Conservation (phyloP, 352 stramenopile genomes). For the Globisporangium emineosum region DNA sequence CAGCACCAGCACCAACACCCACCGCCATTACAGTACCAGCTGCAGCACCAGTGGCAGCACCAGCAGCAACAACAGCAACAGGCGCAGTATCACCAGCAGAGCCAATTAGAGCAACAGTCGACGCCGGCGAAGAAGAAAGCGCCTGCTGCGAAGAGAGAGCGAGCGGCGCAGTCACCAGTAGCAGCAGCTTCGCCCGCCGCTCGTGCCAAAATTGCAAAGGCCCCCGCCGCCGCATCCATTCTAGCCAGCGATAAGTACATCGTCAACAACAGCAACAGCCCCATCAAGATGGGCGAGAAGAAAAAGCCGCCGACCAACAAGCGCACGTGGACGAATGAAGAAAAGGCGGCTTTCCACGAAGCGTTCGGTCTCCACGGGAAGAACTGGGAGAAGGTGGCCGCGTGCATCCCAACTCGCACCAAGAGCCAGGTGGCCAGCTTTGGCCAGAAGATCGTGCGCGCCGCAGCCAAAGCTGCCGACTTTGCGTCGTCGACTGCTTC, state of each 20-base stretch:
- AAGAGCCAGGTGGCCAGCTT: not conserved
- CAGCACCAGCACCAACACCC: not conserved
- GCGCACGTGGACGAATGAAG: not conserved
- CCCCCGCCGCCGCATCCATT: not conserved
- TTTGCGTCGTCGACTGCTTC: not conserved
- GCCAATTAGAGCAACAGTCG: not conserved
- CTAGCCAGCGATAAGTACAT: not conserved
- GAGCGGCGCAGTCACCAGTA: not conserved
- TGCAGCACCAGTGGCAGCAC: not conserved
- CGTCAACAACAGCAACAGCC: not conserved
- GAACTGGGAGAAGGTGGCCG: not conserved
- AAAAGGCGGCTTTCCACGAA: constrained; percentile 7
- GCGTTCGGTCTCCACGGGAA: not conserved
- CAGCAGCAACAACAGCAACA: not conserved
- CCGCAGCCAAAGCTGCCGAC: not conserved
- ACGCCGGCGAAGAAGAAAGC: not conserved
- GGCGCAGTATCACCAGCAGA: not conserved
- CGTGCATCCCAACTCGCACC: not conserved
- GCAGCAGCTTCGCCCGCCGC: not conserved
- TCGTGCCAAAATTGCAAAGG: not conserved
- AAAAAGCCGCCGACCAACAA: not conserved
- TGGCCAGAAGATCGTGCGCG: not conserved
- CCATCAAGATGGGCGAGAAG: not conserved
- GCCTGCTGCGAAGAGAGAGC: not conserved
- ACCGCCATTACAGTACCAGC: not conserved